These are phyloP conservation scores for Ogataea allantospora DNA, from an alignment of 805 yeast species.

Conservation along the genomic window DNA sequence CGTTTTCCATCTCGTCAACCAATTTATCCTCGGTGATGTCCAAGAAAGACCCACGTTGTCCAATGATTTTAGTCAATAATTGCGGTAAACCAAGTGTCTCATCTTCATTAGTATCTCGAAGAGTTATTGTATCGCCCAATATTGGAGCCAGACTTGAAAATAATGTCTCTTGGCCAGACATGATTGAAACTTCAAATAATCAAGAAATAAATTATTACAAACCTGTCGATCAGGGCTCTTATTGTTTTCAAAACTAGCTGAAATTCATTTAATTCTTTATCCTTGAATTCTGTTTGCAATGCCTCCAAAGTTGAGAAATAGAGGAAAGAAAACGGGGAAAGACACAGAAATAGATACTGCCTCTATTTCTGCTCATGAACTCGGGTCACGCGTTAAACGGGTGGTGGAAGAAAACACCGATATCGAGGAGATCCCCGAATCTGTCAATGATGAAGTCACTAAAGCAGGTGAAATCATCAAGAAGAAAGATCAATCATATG, in stretches of 20 bases:
- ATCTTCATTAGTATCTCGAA: conserved; percentile 12
- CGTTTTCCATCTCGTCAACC: conserved; percentile 40
- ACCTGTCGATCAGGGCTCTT: too few species aligned
- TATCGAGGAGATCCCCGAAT: conserved; percentile 3
- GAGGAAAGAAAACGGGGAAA: conserved; percentile 2
- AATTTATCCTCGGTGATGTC: conserved; percentile 57
- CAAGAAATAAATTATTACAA: too few species aligned
- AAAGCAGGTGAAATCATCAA: conserved; percentile 5
- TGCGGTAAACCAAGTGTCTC: conserved; percentile 40
- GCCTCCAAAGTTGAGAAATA: conserved; percentile 10
- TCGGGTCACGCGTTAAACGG: conserved; percentile 5
- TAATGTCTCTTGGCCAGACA: conserved; percentile 1
- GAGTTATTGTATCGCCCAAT: conserved; percentile 11
- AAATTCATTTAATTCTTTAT: conserved; percentile 1
- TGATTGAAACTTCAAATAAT: background rate
- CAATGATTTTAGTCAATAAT: conserved; percentile 56
- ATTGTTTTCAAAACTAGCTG: too few species aligned
- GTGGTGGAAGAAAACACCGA: conserved; percentile 3
- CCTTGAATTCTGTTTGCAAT: conserved; percentile 1
- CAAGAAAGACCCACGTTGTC: conserved; percentile 59
- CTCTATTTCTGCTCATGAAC: conserved; percentile 7
- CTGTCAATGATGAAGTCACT: conserved; percentile 1
- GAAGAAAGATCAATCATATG: conserved; percentile 8
- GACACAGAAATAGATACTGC: conserved; percentile 1
- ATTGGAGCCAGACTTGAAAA: conserved; percentile 16